phyloP scores from a whole-genome alignment of 192 early-diverging fungal species.

The Chytriomyces sp. region DNA sequence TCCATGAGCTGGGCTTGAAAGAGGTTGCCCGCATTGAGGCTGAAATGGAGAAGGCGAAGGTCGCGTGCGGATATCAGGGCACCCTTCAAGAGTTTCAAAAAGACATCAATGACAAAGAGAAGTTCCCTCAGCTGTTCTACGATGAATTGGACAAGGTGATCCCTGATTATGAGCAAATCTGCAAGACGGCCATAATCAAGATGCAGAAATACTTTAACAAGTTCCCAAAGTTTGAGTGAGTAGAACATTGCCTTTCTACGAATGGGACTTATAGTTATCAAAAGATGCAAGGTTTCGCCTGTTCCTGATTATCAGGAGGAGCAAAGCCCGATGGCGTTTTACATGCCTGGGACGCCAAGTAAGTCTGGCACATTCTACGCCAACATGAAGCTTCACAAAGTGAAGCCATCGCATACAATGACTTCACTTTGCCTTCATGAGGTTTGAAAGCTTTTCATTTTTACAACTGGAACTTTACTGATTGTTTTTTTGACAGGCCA shows the following conservation, averaged over 20 bases:
- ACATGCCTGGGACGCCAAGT: conserved; percentile 29
- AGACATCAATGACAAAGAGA: conserved; percentile 37
- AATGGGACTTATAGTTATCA: background rate
- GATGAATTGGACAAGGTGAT: conserved; percentile 35
- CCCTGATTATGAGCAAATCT: conserved; percentile 29
- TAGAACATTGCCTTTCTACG: background rate
- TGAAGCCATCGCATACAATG: conserved; percentile 14
- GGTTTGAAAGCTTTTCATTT: conserved; percentile 9
- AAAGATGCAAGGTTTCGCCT: conserved; percentile 11
- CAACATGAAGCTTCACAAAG: conserved; percentile 29
- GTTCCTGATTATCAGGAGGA: conserved; percentile 27
- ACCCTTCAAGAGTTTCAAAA: conserved; percentile 37
- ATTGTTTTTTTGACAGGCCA: background rate
- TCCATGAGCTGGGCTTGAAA: conserved; percentile 44
- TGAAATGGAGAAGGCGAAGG: conserved; percentile 37
- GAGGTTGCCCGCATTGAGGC: conserved; percentile 42
- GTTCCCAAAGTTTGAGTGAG: conserved; percentile 36
- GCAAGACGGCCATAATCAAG: conserved; percentile 19
- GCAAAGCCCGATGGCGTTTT: conserved; percentile 29
- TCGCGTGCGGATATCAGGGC: conserved; percentile 28
- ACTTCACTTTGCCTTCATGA: conserved; percentile 36
- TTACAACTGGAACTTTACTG: background rate
- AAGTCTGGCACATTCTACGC: conserved; percentile 30
- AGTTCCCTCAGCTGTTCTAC: conserved; percentile 37
- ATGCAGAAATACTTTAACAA: conserved; percentile 35